Evolutionary conservation across 352 stramenopile species (phyloP).

Genomic region (Phytophthora fragariae): DNA sequence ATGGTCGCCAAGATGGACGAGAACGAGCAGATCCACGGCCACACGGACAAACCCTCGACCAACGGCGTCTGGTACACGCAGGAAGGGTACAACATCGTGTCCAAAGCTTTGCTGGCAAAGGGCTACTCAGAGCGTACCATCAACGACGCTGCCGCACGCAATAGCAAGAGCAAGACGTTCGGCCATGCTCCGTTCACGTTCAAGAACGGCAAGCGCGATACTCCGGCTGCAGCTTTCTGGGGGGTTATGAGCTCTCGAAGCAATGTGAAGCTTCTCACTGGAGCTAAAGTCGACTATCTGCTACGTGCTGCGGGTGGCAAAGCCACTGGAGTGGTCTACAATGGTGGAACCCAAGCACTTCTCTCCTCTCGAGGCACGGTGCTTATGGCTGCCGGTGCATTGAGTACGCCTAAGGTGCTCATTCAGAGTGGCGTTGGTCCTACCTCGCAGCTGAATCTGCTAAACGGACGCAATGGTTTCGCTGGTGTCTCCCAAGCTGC

Average conservation of each 20-base stretch:
- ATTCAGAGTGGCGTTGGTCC: constrained; percentile 3
- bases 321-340: not conserved
- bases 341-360: not conserved
- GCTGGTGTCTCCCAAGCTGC: constrained; percentile 2
- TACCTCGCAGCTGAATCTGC: not conserved
- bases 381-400: not conserved
- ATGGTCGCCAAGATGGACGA: not conserved
- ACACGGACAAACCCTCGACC: not conserved
- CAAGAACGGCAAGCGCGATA: not conserved
- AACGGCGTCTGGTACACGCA: constrained; percentile 1
- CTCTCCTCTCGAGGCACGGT: not conserved
- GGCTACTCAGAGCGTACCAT: not conserved
- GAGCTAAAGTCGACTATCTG: not conserved
- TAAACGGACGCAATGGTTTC: not conserved
- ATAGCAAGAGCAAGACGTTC: constrained; percentile 3
- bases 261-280: not conserved
- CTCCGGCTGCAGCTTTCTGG: not conserved
- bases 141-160: not conserved
- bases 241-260: not conserved
- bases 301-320: not conserved
- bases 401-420: not conserved
- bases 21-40: not conserved
- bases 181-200: not conserved
- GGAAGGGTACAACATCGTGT: constrained; percentile 1
- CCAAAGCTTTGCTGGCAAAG: not conserved